Conservation (phyloP, 768 basidiomycete genomes). For the Steccherinum ochraceum region DNA sequence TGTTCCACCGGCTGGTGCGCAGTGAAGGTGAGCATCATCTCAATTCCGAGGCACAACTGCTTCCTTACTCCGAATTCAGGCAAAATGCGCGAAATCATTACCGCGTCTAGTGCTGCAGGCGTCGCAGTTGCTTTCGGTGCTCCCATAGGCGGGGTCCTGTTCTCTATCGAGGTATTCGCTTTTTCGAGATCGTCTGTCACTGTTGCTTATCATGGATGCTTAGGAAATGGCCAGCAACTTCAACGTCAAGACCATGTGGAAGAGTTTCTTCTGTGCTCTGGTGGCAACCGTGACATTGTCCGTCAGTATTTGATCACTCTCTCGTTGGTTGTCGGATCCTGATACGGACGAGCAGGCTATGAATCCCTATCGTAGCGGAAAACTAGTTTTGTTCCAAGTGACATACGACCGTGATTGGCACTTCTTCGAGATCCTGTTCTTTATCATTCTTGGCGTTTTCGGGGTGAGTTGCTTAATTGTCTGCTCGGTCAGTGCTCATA, state of each 20-base stretch:
- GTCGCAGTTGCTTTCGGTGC: constrained; percentile 98
- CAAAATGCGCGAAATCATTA: constrained; percentile 86
- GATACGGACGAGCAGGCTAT: constrained; percentile 67
- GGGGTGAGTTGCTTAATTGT: constrained; percentile 64
- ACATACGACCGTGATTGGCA: constrained; percentile 98
- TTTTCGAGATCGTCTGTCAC: neutral
- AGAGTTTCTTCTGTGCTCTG: constrained; percentile 94
- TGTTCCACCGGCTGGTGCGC: constrained; percentile 75
- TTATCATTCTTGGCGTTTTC: constrained; percentile 91
- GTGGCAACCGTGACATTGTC: constrained; percentile 95
- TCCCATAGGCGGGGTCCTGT: constrained; percentile 95
- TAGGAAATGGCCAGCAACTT: constrained; percentile 99
- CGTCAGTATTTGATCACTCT: constrained; percentile 47
- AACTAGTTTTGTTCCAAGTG: constrained; percentile 96
- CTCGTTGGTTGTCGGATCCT: neutral
- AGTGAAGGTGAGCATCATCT: constrained; percentile 80
- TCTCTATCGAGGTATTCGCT: constrained; percentile 81
- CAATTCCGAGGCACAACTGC: neutral
- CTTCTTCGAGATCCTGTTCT: constrained; percentile 97
- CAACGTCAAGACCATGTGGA: constrained; percentile 98
- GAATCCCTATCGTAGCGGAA: constrained; percentile 98
- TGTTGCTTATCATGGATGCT: neutral
- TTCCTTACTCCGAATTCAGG: constrained; percentile 30
- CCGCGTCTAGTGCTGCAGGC: constrained; percentile 94
- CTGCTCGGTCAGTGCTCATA: neutral